These are phyloP conservation scores for Entonaema liquescens DNA, from an alignment of 495 filamentous ascomycete genomes.

Conservation along the genomic window DNA sequence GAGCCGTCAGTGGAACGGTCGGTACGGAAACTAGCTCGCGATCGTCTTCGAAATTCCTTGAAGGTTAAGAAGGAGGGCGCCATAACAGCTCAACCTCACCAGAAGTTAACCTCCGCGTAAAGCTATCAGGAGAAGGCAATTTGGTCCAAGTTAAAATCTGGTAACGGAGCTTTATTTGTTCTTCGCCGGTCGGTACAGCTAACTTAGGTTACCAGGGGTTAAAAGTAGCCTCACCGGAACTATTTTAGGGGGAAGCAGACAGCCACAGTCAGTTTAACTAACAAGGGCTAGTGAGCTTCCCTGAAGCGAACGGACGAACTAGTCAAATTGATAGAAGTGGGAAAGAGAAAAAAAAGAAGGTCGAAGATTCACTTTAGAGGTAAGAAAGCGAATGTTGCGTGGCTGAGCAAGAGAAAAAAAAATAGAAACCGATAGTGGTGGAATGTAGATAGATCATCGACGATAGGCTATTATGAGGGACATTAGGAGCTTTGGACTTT, in stretches of 20 bases:
- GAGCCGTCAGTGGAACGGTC: constrained; percentile 63
- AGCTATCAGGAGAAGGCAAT: constrained; percentile 8
- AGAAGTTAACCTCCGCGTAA: constrained; percentile 1
- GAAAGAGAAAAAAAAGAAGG: constrained; percentile 8
- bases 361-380: constrained; percentile 5
- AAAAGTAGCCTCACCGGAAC: constrained; percentile 1
- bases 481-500: constrained; percentile 11
- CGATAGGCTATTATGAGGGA: constrained; percentile 15
- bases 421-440: too few relatives aligned
- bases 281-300: constrained; percentile 37
- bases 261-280: constrained; percentile 28
- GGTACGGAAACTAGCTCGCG: constrained; percentile 70
- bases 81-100: constrained; percentile 44
- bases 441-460: constrained; percentile 30
- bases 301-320: constrained; percentile 33
- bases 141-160: not conserved
- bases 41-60: constrained; percentile 78
- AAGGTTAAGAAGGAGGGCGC: constrained; percentile 71
- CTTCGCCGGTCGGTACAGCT: constrained; percentile 9
- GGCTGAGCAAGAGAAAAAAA: constrained; percentile 31
- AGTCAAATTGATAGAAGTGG: constrained; percentile 19
- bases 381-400: constrained; percentile 22
- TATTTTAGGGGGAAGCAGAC: constrained; percentile 36
- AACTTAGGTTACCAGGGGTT: not conserved
- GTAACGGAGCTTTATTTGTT: constrained; percentile 2